A percentile compares a stretch with the other conserved stretches of the same genome.
These are phyloP conservation scores for Tulasnella sp. DNA, from an alignment of 768 basidiomycete genomes.

Conservation along the genomic window DNA sequence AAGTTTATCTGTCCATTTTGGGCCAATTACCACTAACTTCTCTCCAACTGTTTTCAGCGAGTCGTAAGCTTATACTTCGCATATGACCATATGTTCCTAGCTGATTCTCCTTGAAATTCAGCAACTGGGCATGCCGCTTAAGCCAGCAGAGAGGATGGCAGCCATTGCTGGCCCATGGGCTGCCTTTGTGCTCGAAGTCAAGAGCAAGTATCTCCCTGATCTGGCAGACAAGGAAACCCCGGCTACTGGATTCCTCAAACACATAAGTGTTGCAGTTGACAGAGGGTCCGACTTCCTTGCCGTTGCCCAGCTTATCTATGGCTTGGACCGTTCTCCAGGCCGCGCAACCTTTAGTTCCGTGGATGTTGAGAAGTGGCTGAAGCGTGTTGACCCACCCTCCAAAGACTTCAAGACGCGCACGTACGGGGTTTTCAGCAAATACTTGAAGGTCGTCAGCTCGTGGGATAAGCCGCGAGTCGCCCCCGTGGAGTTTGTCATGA, in stretches of 20 bases:
- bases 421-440: constrained; percentile 36
- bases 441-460: constrained; percentile 36
- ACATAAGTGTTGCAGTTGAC: constrained; percentile 40
- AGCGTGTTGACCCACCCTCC: constrained; percentile 29
- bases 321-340: constrained; percentile 35
- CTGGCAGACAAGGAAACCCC: not conserved
- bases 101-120: not conserved
- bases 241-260: constrained; percentile 20
- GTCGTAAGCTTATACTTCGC: not conserved
- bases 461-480: constrained; percentile 37
- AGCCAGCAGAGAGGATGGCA: constrained; percentile 48
- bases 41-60: not conserved
- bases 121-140: constrained; percentile 11
- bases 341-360: constrained; percentile 23
- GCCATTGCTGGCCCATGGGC: constrained; percentile 50
- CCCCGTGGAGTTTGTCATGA: constrained; percentile 57
- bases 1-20: constrained; percentile 15
- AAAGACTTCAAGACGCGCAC: constrained; percentile 28
- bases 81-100: constrained; percentile 29
- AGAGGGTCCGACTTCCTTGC: constrained; percentile 49
- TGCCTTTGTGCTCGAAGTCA: constrained; percentile 49
- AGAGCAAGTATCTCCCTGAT: constrained; percentile 31
- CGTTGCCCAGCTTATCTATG: constrained; percentile 42
- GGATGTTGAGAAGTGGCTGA: constrained; percentile 42
- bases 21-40: constrained; percentile 33